phyloP scores from a whole-genome alignment of 805 yeast species.

The Cyberlindnera americana region DNA sequence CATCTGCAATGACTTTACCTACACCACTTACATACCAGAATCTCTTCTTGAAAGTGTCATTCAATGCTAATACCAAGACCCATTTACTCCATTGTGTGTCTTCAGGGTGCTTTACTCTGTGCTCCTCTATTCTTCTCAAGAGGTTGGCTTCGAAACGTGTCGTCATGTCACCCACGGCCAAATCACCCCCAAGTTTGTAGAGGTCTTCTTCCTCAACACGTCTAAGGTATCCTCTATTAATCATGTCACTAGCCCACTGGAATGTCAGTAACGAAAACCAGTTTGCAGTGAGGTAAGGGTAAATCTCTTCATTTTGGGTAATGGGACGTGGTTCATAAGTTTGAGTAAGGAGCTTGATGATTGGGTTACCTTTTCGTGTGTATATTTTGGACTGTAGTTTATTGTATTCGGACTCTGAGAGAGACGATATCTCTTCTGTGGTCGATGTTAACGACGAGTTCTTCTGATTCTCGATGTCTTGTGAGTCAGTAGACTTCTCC shows the following conservation, averaged over 20 bases:
- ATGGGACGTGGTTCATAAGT: slow-evolving; percentile 20
- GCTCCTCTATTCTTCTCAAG: slow-evolving; percentile 26
- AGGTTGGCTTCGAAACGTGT: slow-evolving; percentile 31
- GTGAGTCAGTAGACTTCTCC: no score
- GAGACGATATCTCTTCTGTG: neutral
- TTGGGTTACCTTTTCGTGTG: slow-evolving; percentile 15
- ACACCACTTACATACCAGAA: slow-evolving; percentile 33
- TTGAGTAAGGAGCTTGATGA: slow-evolving; percentile 20
- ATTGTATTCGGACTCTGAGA: slow-evolving; percentile 2
- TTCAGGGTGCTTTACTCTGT: slow-evolving; percentile 25
- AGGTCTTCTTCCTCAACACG: slow-evolving; percentile 58
- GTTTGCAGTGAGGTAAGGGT: slow-evolving; percentile 23
- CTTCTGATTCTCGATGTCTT: neutral
- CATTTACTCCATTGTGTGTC: slow-evolving; percentile 20
- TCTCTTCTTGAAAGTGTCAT: slow-evolving; percentile 32
- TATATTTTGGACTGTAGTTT: slow-evolving; percentile 15
- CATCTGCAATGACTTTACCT: slow-evolving; percentile 30
- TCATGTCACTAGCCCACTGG: slow-evolving; percentile 23
- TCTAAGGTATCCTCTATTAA: slow-evolving; percentile 52
- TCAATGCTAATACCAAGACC: slow-evolving; percentile 31
- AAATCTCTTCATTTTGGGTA: slow-evolving; percentile 11
- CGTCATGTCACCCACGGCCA: slow-evolving; percentile 35
- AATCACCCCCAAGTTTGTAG: slow-evolving; percentile 37
- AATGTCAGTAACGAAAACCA: slow-evolving; percentile 18
- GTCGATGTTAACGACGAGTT: neutral